phyloP scores from a whole-genome alignment of 345 rosid genomes.

The Orychophragmus violaceus region DNA sequence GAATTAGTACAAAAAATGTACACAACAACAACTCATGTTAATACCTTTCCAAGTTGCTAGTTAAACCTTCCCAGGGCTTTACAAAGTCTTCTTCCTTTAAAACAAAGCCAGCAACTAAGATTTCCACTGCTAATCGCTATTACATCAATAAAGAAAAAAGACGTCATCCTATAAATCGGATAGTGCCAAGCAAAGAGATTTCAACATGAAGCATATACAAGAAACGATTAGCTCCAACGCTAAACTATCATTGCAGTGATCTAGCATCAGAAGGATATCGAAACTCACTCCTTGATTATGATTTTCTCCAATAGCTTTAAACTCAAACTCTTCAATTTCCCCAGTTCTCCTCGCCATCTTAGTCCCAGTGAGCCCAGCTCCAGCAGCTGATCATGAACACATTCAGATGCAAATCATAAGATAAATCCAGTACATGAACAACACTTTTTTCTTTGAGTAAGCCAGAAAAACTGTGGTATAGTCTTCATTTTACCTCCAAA shows the following conservation, averaged over 20 bases:
- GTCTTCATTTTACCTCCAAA: constrained; percentile 68
- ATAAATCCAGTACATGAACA: not conserved
- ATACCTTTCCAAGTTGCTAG: constrained; percentile 84
- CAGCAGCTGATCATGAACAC: constrained; percentile 63
- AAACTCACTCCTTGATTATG: constrained; percentile 54
- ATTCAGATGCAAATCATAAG: not conserved
- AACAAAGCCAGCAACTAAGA: constrained; percentile 73
- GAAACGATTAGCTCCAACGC: not conserved
- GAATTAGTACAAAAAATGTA: not conserved
- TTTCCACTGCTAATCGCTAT: constrained; percentile 84
- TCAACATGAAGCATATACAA: not conserved
- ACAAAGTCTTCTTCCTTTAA: constrained; percentile 66
- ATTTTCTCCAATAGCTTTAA: constrained; percentile 72
- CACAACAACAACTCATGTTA: not conserved
- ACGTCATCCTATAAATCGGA: not conserved
- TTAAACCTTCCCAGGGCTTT: constrained; percentile 82
- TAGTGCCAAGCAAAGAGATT: not conserved
- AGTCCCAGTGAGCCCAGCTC: constrained; percentile 92
- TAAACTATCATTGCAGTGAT: not conserved
- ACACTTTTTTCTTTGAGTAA: not conserved
- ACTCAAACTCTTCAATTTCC: constrained; percentile 82
- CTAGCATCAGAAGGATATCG: not conserved
- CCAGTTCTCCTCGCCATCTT: constrained; percentile 92
- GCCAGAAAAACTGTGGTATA: not conserved
- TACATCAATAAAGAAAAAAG: not conserved